Conservation (phyloP, 371 early-diverging fungal species). For the Entomophthora muscae region DNA sequence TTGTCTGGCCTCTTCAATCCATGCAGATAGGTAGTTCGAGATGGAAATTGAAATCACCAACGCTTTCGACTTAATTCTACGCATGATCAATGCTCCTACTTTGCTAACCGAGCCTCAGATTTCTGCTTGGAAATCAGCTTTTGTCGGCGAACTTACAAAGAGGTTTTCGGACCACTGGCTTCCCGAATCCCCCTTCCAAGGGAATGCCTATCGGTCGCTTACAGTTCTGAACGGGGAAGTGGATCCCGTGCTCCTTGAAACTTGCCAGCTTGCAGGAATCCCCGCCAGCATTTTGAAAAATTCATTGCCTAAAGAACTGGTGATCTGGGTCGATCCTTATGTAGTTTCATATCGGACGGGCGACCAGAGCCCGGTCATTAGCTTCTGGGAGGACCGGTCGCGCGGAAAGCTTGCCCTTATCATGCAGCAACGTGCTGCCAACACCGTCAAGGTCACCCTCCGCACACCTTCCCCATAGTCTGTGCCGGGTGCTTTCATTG, state of each 20-base stretch:
- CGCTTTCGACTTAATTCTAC: conserved; percentile 29
- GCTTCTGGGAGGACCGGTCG: conserved; percentile 44
- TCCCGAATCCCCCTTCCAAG: conserved; percentile 31
- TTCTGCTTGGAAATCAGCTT: conserved; percentile 18
- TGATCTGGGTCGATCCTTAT: conserved; percentile 62
- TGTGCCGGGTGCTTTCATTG: background rate
- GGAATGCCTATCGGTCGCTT: conserved; percentile 57
- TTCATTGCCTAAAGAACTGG: conserved; percentile 42
- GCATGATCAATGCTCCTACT: conserved; percentile 20
- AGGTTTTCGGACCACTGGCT: conserved; percentile 48
- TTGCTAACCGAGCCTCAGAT: conserved; percentile 15
- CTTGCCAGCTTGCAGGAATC: conserved; percentile 10
- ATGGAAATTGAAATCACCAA: conserved; percentile 39
- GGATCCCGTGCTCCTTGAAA: conserved; percentile 32
- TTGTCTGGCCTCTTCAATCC: too few relatives aligned
- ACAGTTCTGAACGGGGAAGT: conserved; percentile 41
- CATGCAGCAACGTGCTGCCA: conserved; percentile 16
- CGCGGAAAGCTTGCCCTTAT: conserved; percentile 29
- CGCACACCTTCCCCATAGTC: background rate
- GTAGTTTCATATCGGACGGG: conserved; percentile 52
- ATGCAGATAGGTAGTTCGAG: background rate
- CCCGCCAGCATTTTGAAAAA: background rate
- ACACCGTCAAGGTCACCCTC: conserved; percentile 3
- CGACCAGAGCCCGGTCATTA: conserved; percentile 45
- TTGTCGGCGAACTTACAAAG: conserved; percentile 18